A percentile compares a stretch with the other conserved stretches of the same genome.
These are phyloP conservation scores for Nemania sp. DNA, from an alignment of 2,329 filamentous ascomycete species.

Conservation along the genomic window DNA sequence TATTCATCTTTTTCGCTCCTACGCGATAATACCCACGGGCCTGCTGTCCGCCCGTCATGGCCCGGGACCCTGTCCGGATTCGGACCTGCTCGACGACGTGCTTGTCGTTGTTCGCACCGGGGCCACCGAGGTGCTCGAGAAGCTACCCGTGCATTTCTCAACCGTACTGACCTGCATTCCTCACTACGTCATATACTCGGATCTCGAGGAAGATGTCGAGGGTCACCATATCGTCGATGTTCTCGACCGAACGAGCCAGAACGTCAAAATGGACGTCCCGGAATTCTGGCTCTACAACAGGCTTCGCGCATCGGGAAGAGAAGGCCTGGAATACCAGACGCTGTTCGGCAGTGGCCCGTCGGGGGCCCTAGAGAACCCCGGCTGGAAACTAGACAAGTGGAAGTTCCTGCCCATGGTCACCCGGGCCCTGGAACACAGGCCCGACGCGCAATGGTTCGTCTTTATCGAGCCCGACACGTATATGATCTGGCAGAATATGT, in stretches of 20 bases:
- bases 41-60: neutral
- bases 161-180: conserved; percentile 22
- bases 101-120: conserved; percentile 23
- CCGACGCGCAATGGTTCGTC: conserved; percentile 45
- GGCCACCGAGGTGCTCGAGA: conserved; percentile 23
- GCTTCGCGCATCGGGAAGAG: conserved; percentile 22
- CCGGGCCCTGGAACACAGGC: conserved; percentile 41
- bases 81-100: conserved; percentile 9
- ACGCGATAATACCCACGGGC: neutral
- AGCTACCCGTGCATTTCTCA: conserved; percentile 24
- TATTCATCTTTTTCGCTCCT: neutral
- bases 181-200: conserved; percentile 27
- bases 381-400: conserved; percentile 47
- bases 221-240: conserved; percentile 23
- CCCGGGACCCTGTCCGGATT: neutral
- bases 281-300: conserved; percentile 34
- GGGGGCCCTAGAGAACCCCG: conserved; percentile 39
- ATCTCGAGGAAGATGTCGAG: conserved; percentile 25
- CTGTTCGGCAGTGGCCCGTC: conserved; percentile 42
- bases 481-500: conserved; percentile 42
- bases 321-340: conserved; percentile 35
- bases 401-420: conserved; percentile 48
- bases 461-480: conserved; percentile 47
- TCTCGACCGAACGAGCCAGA: conserved; percentile 12
- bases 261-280: conserved; percentile 12